These are phyloP conservation scores for Prillingera fragicola DNA, from an alignment of 1,284 basidiomycete species.

Conservation along the genomic window DNA sequence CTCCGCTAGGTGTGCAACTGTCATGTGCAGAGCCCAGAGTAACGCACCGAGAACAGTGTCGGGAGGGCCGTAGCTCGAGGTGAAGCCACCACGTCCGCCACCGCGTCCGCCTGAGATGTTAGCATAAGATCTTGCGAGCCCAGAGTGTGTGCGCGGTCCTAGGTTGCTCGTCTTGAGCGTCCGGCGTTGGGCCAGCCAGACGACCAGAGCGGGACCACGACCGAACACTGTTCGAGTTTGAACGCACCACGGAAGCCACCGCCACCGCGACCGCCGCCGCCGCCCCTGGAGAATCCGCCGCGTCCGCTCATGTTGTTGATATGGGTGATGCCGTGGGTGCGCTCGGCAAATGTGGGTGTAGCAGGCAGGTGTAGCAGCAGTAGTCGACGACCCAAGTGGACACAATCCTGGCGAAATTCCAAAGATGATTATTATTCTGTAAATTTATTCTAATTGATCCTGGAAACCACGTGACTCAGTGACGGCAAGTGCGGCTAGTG, in stretches of 20 bases:
- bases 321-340: slow-evolving; percentile 1
- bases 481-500: no score
- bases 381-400: no score
- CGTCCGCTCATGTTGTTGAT: slow-evolving; percentile 46
- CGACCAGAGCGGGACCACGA: slow-evolving; percentile 18
- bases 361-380: no score
- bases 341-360: no score
- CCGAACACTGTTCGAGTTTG: slow-evolving; percentile 1
- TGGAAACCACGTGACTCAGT: no score
- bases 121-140: no score
- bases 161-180: background rate
- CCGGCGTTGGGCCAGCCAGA: background rate
- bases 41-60: slow-evolving; percentile 70
- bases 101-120: no score
- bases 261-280: slow-evolving; percentile 32
- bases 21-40: background rate
- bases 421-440: no score
- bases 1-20: no score
- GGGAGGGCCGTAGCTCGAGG: slow-evolving; percentile 70
- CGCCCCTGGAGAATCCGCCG: slow-evolving; percentile 42
- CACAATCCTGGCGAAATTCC: no score
- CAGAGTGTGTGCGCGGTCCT: background rate
- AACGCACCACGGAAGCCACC: slow-evolving; percentile 47
- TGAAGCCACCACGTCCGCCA: slow-evolving; percentile 55
- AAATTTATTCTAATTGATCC: no score